Percentiles rank a stretch among this genome's conserved stretches.
These are phyloP conservation scores for Echeveria elegans DNA, from an alignment of 164 flowering plant genomes.

Conservation along the genomic window DNA sequence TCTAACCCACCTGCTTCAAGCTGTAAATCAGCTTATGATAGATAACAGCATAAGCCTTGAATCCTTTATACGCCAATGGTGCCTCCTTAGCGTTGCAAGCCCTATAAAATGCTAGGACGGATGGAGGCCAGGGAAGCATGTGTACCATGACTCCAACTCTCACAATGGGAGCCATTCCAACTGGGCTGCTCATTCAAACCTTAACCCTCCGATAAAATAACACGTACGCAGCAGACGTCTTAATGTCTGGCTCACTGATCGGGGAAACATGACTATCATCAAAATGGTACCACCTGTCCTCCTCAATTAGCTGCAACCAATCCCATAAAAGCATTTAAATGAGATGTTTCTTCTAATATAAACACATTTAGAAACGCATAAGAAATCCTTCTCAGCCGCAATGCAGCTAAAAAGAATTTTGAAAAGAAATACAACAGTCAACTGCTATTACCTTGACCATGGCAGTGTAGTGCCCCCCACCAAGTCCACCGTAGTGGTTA, in stretches of 20 bases:
- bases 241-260: conserved; percentile 51
- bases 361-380: neutral
- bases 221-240: conserved; percentile 82
- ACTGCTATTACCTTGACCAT: conserved; percentile 62
- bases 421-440: neutral
- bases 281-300: conserved; percentile 82
- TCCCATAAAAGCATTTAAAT: neutral
- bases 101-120: too few relatives aligned
- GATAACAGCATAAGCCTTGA: too few relatives aligned
- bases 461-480: conserved; percentile 97
- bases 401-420: neutral
- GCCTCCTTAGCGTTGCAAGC: neutral
- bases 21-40: too few relatives aligned
- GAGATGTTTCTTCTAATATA: neutral
- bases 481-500: conserved; percentile 96
- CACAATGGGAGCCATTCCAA: conserved; percentile 15
- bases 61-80: too few relatives aligned
- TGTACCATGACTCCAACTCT: neutral
- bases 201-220: conserved; percentile 65
- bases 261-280: conserved; percentile 80
- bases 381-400: neutral
- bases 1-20: too few relatives aligned
- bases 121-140: too few relatives aligned
- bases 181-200: conserved; percentile 27
- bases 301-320: conserved; percentile 57